Percentiles rank a stretch among this genome's conserved stretches.
phyloP scores from a whole-genome alignment of 495 filamentous ascomycete species.

The Annulohypoxylon moriforme region DNA sequence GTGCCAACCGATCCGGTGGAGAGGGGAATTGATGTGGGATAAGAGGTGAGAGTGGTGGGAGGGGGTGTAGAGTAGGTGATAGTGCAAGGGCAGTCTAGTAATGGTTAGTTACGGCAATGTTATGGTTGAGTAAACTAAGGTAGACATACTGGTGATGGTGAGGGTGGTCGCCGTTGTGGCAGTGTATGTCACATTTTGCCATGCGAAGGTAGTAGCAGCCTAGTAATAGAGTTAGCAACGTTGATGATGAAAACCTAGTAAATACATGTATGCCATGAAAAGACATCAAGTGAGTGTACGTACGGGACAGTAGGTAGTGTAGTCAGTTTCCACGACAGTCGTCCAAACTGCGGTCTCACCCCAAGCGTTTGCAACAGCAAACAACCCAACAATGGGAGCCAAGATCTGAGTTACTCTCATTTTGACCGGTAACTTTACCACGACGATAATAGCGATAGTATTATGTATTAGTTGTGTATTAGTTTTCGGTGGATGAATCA shows the following conservation, averaged over 20 bases:
- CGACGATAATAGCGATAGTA: slow-evolving; percentile 34
- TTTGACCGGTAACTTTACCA: slow-evolving; percentile 37
- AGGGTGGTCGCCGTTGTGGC: slow-evolving; percentile 51
- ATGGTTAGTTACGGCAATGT: slow-evolving; percentile 12
- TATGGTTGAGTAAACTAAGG: neutral
- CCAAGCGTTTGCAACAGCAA: slow-evolving; percentile 47
- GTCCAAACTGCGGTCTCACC: slow-evolving; percentile 42
- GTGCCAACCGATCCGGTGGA: slow-evolving; percentile 26
- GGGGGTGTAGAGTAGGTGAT: slow-evolving; percentile 45
- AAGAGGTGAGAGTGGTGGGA: slow-evolving; percentile 22
- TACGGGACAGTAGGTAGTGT: slow-evolving; percentile 54
- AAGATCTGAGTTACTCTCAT: slow-evolving; percentile 54
- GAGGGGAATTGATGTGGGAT: slow-evolving; percentile 1
- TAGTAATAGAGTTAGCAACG: slow-evolving; percentile 25
- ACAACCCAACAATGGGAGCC: slow-evolving; percentile 51
- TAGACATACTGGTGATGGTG: slow-evolving; percentile 52
- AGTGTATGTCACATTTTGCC: slow-evolving; percentile 48
- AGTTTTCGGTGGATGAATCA: slow-evolving; percentile 24
- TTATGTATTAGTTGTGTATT: slow-evolving; percentile 29
- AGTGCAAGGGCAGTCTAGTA: slow-evolving; percentile 55
- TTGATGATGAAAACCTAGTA: neutral
- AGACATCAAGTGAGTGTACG: slow-evolving; percentile 12
- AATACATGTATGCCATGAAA: neutral
- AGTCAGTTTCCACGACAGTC: slow-evolving; percentile 50
- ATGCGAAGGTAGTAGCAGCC: slow-evolving; percentile 46